These are phyloP conservation scores for Pseudevernia furfuracea DNA, from an alignment of 495 filamentous ascomycete species.

Conservation along the genomic window DNA sequence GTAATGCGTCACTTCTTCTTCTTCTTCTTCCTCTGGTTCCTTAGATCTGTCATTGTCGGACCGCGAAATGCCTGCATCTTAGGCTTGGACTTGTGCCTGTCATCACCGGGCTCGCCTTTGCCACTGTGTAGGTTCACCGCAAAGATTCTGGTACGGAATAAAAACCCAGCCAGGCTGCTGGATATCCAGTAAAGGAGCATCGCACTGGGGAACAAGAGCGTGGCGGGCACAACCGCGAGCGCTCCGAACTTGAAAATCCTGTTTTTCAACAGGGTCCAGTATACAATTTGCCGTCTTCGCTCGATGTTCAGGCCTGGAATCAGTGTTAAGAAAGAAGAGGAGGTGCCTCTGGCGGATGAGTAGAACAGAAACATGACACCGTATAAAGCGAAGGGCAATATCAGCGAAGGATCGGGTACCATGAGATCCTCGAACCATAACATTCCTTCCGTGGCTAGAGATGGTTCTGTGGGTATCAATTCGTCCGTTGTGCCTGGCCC, in stretches of 20 bases:
- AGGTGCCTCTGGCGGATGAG: constrained; percentile 27
- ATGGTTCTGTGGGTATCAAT: constrained; percentile 37
- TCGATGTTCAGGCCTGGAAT: too few relatives aligned
- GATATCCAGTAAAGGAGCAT: constrained; percentile 69
- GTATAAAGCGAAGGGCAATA: constrained; percentile 56
- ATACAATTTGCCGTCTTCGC: too few relatives aligned
- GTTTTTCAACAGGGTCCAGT: constrained; percentile 5
- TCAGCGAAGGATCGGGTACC: constrained; percentile 57
- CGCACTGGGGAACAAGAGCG: constrained; percentile 48
- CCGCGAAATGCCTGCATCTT: constrained; percentile 4
- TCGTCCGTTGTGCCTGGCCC: constrained; percentile 39
- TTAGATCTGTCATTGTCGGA: constrained; percentile 10
- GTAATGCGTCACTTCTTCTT: not conserved
- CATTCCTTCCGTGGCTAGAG: constrained; percentile 48
- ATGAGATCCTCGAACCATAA: constrained; percentile 78
- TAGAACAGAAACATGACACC: constrained; percentile 39
- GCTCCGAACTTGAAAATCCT: constrained; percentile 35
- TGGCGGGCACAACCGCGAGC: constrained; percentile 40
- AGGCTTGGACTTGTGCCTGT: not conserved
- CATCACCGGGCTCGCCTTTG: too few relatives aligned
- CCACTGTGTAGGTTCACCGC: too few relatives aligned
- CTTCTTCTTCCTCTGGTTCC: not conserved
- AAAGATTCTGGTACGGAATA: too few relatives aligned
- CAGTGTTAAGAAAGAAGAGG: constrained; percentile 13
- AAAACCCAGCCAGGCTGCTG: constrained; percentile 33